Evolutionary conservation across 2,329 filamentous ascomycete species (phyloP), one percentile per base, ranked within the genome.

Genomic region (Paracoccidioides lutzii): DNA sequence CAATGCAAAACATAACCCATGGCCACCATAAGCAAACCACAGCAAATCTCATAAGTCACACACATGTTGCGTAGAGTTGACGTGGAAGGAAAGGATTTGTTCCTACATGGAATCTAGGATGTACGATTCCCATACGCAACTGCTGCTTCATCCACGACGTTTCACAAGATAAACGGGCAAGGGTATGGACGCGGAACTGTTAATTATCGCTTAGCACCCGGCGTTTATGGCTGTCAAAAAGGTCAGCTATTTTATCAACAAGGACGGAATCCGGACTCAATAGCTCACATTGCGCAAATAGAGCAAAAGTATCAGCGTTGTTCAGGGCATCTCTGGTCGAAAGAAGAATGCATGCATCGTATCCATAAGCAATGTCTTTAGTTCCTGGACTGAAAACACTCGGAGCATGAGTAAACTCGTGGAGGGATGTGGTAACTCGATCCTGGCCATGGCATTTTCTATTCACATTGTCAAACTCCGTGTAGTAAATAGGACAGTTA

Each of bases 361-460:
- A 85, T 33, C 80, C 81, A 60, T 81, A 81, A 32, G 73, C 78
- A 53, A 77, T 71, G 63, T 87, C 83, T 1, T 76, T 66, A 1
- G 82, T 85, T 7, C 81, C 80, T 55, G 79, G 80, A 59, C 60
- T 66, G 58, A 71, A 76, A 10, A 78, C 73, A 69, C 70, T 75
- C 65, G 76, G 69, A n/a, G 77, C 74, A 64, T 87, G 84, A 7
- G 83, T 84, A 61, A 76, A 73, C 73, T 87, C 84, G 63, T 87
- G 84, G 12, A 87, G 67, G 37, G 76, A 76, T 12, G 83, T 85
- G 9, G 78, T 83, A 2, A 79, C 80, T 70, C 83, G 80, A 64
- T 85, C 83, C 69, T 86, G 83, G 2, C 63, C 76, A 65, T 85
- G 81, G 72, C 84, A 87, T 1, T 66, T 69, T 7, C 61, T 62